Percentiles rank a stretch among this genome's conserved stretches.
Conservation (phyloP, 1,284 basidiomycete genomes). For the Moniliophthora roreri region DNA sequence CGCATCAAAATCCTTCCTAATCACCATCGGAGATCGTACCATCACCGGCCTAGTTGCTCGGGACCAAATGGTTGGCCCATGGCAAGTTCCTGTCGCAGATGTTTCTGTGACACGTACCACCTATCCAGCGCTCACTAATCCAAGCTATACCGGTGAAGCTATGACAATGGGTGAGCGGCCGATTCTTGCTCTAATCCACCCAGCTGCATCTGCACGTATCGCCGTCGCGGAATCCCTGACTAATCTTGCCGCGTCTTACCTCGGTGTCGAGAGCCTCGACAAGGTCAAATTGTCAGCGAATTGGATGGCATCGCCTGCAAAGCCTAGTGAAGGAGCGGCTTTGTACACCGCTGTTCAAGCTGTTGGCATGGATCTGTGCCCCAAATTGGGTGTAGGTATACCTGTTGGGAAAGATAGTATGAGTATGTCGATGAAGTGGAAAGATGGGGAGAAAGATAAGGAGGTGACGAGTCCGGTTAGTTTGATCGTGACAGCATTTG, state of each 20-base stretch:
- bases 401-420: slow-evolving; percentile 99
- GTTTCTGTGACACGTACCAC: slow-evolving; percentile 94
- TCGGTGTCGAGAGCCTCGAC: slow-evolving; percentile 59
- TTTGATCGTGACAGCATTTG: slow-evolving; percentile 93
- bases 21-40: slow-evolving; percentile 95
- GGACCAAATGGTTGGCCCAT: slow-evolving; percentile 99
- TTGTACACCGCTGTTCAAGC: slow-evolving; percentile 94
- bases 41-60: slow-evolving; percentile 94
- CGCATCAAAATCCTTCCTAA: slow-evolving; percentile 95
- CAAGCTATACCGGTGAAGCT: slow-evolving; percentile 70
- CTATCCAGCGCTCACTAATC: slow-evolving; percentile 42
- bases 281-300: slow-evolving; percentile 95
- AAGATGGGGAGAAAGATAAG: slow-evolving; percentile 44
- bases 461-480: slow-evolving; percentile 92
- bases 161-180: slow-evolving; percentile 99
- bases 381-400: slow-evolving; percentile 91
- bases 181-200: slow-evolving; percentile 84
- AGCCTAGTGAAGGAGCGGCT: slow-evolving; percentile 87
- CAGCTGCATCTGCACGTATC: slow-evolving; percentile 93
- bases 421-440: slow-evolving; percentile 99
- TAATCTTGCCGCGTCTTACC: slow-evolving; percentile 84
- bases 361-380: slow-evolving; percentile 93
- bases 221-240: slow-evolving; percentile 94
- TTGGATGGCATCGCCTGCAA: slow-evolving; percentile 98
- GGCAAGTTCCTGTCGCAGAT: slow-evolving; percentile 97